Percentiles rank a stretch among this genome's conserved stretches.
Evolutionary conservation across 2,329 filamentous ascomycete species (phyloP).

Genomic region (Aspergillus udagawae): DNA sequence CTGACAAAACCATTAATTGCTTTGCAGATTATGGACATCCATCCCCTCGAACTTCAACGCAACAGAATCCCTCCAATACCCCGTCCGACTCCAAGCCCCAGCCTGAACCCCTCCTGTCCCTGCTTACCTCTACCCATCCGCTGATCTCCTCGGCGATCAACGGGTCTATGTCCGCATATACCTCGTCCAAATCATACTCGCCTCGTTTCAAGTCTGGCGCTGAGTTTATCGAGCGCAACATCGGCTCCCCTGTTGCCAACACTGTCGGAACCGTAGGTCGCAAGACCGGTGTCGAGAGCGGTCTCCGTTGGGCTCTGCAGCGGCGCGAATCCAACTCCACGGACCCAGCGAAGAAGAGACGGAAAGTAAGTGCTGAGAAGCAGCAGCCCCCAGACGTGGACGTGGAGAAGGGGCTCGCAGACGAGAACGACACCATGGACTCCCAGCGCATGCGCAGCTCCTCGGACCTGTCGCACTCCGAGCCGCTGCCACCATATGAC

Average conservation of each 20-base stretch:
- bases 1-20: neutral
- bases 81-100: conserved; percentile 45
- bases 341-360: conserved; percentile 39
- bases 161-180: conserved; percentile 79
- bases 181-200: conserved; percentile 83
- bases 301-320: conserved; percentile 76
- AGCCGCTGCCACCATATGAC: conserved; percentile 80
- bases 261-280: conserved; percentile 80
- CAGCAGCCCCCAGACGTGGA: conserved; percentile 41
- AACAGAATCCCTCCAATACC: conserved; percentile 22
- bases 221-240: conserved; percentile 83
- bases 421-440: conserved; percentile 14
- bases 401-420: conserved; percentile 40
- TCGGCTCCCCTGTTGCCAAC: conserved; percentile 76
- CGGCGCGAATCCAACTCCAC: conserved; percentile 32
- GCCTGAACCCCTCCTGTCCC: conserved; percentile 75
- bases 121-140: conserved; percentile 85
- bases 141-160: conserved; percentile 81
- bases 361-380: conserved; percentile 39
- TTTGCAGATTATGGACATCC: conserved; percentile 58
- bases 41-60: conserved; percentile 51
- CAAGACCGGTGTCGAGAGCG: conserved; percentile 81
- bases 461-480: conserved; percentile 64
- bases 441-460: conserved; percentile 46
- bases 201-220: conserved; percentile 84